Evolutionary conservation across 352 stramenopile species (phyloP).

Genomic region (Thalassiosira exigua): DNA sequence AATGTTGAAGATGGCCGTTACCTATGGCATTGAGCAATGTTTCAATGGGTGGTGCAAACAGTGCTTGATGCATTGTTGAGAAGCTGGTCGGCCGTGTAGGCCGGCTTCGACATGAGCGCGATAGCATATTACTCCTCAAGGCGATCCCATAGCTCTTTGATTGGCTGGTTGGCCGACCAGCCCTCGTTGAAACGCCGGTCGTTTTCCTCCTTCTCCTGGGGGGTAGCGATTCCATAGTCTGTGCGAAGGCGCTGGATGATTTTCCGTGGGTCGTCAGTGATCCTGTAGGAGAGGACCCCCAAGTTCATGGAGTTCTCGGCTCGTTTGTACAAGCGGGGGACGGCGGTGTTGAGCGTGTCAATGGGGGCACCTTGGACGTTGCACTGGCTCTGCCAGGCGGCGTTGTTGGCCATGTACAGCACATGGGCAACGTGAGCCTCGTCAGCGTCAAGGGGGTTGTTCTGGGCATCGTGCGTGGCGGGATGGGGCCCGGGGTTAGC

Average conservation of each 20-base stretch:
- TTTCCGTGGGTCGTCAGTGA: background rate
- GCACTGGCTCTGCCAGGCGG: background rate
- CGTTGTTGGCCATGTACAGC: background rate
- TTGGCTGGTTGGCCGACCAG: slow-evolving; percentile 15
- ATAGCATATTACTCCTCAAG: slow-evolving; percentile 43
- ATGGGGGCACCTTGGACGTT: background rate
- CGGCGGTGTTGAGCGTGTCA: background rate
- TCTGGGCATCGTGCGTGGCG: background rate
- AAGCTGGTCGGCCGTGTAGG: slow-evolving; percentile 28
- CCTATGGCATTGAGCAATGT: no score
- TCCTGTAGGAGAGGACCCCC: background rate
- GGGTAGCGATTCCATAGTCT: background rate
- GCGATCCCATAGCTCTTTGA: slow-evolving; percentile 33
- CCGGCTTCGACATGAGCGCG: slow-evolving; percentile 5
- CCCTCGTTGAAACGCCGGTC: slow-evolving; percentile 11
- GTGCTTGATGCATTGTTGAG: no score
- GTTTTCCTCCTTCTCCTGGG: background rate
- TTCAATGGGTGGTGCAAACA: no score
- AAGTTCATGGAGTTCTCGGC: background rate
- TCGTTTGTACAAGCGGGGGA: background rate
- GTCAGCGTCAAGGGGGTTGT: background rate
- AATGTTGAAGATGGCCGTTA: no score
- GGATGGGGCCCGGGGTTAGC: background rate
- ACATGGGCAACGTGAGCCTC: no score
- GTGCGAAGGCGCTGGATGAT: background rate